These are phyloP conservation scores for Phaeomoniella chlamydospora DNA, from an alignment of 2,329 filamentous ascomycete species.

Conservation along the genomic window DNA sequence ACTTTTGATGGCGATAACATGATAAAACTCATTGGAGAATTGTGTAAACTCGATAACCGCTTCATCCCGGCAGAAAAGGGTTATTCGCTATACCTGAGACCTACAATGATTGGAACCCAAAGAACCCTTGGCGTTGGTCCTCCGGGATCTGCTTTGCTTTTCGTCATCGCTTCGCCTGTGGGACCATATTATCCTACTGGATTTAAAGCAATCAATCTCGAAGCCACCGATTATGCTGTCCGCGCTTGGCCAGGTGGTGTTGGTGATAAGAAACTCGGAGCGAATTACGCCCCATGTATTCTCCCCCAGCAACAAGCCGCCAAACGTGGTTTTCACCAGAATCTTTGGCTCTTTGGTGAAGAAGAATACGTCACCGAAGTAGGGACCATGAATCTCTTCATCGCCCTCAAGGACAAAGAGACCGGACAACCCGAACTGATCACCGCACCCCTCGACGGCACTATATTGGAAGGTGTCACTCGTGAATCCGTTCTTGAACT, in stretches of 20 bases:
- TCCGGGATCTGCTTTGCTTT: slow-evolving; percentile 84
- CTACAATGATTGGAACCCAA: slow-evolving; percentile 95
- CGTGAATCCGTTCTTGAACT: slow-evolving; percentile 80
- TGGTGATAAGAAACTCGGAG: slow-evolving; percentile 94
- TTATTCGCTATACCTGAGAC: slow-evolving; percentile 89
- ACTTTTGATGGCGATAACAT: slow-evolving; percentile 63
- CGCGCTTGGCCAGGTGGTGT: slow-evolving; percentile 96
- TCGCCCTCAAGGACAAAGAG: slow-evolving; percentile 68
- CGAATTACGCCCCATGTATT: slow-evolving; percentile 98
- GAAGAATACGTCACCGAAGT: slow-evolving; percentile 96
- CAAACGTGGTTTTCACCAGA: slow-evolving; percentile 88
- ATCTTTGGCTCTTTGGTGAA: slow-evolving; percentile 92
- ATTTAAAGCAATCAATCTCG: slow-evolving; percentile 91
- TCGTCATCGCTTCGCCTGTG: slow-evolving; percentile 89
- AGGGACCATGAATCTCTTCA: slow-evolving; percentile 97
- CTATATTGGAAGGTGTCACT: slow-evolving; percentile 89
- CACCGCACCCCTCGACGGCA: slow-evolving; percentile 92
- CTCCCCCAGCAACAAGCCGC: slow-evolving; percentile 90
- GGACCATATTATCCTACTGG: slow-evolving; percentile 97
- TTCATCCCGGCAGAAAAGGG: slow-evolving; percentile 79
- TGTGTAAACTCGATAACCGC: slow-evolving; percentile 67
- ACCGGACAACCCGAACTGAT: slow-evolving; percentile 84
- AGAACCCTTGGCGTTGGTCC: slow-evolving; percentile 81
- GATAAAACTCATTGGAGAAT: slow-evolving; percentile 66
- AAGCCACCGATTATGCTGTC: slow-evolving; percentile 92